A percentile compares a stretch with the other conserved stretches of the same genome.
Evolutionary conservation across 2,329 filamentous ascomycete species (phyloP).

Genomic region (Paecilomyces variotii): DNA sequence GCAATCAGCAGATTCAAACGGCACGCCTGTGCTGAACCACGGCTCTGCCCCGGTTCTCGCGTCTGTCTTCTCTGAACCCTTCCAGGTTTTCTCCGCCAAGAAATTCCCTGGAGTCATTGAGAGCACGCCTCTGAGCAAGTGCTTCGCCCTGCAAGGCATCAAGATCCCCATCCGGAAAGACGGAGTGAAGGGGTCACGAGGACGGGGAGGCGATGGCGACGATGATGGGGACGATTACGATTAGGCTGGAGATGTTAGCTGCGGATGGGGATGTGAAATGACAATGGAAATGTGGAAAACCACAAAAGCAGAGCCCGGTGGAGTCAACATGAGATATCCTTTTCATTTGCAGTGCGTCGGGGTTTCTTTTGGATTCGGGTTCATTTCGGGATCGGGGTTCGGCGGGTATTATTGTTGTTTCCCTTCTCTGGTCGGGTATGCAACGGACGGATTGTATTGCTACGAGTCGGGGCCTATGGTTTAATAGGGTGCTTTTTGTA

Average conservation of each 20-base stretch:
- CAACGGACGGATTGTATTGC: not conserved
- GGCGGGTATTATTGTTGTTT: not conserved
- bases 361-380: not conserved
- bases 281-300: not conserved
- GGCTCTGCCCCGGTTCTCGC: slow-evolving; percentile 73
- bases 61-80: slow-evolving; percentile 75
- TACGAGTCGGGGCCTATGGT: not conserved
- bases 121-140: slow-evolving; percentile 82
- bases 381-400: not conserved
- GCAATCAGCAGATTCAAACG: slow-evolving; percentile 27
- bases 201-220: not conserved
- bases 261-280: not conserved
- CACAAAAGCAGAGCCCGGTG: not conserved
- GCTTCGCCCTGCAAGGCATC: slow-evolving; percentile 86
- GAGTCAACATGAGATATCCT: not conserved
- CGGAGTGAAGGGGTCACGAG: slow-evolving; percentile 40
- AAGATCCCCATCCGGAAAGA: slow-evolving; percentile 96
- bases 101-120: slow-evolving; percentile 98
- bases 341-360: not conserved
- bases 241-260: not conserved
- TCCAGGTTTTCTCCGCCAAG: slow-evolving; percentile 94
- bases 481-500: not conserved
- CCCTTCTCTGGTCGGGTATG: not conserved
- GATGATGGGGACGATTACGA: not conserved
- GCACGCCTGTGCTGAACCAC: slow-evolving; percentile 54